Conservation (phyloP, 192 early-diverging fungal species). For the Oehlia diaphana region DNA sequence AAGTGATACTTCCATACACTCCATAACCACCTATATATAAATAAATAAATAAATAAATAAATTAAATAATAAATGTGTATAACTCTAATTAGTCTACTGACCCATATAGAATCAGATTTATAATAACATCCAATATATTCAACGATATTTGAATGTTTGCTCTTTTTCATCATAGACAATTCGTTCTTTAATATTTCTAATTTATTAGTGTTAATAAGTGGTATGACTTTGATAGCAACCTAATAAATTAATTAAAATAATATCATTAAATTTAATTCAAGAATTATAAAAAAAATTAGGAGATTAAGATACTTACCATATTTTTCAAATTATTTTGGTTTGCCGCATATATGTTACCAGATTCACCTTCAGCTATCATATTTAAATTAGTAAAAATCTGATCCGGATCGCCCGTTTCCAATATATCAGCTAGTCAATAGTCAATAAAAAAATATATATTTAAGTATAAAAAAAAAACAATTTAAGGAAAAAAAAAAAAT, state of each 20-base stretch:
- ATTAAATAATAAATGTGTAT: not conserved
- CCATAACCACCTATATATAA: slow-evolving; percentile 75
- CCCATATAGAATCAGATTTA: slow-evolving; percentile 87
- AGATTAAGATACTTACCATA: not conserved
- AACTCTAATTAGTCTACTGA: not conserved
- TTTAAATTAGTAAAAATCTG: slow-evolving; percentile 81
- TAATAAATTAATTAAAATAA: slow-evolving; percentile 14
- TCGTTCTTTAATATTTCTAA: slow-evolving; percentile 91
- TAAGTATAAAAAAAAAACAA: not conserved
- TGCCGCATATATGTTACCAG: slow-evolving; percentile 86
- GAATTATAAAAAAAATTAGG: no score
- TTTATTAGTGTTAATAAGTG: slow-evolving; percentile 81
- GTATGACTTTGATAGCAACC: slow-evolving; percentile 93
- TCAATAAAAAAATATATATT: not conserved
- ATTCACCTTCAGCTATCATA: slow-evolving; percentile 94
- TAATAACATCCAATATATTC: slow-evolving; percentile 89
- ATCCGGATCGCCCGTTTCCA: slow-evolving; percentile 78
- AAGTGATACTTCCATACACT: slow-evolving; percentile 96
- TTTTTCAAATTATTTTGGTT: slow-evolving; percentile 57
- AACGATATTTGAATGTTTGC: slow-evolving; percentile 89
- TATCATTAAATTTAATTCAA: not conserved
- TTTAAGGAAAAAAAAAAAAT: not conserved
- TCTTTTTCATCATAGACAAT: slow-evolving; percentile 85
- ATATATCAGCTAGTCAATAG: slow-evolving; percentile 58
- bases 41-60: not conserved